These are phyloP conservation scores for Berberis thunbergii DNA, from an alignment of 164 flowering plant species.

Conservation along the genomic window DNA sequence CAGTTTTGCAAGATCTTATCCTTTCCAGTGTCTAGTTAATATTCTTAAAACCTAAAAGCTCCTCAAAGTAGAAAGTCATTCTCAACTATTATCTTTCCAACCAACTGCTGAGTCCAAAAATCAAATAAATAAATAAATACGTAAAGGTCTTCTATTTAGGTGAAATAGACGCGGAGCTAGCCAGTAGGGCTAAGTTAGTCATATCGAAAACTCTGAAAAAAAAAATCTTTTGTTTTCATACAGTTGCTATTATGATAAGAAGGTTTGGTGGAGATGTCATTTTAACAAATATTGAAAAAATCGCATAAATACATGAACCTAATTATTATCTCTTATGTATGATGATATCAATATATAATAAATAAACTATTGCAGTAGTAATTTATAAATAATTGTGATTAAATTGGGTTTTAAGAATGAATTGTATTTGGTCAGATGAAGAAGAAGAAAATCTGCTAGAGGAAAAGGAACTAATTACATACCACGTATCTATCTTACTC, in stretches of 20 bases:
- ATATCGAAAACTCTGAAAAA: too few species aligned
- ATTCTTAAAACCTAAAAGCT: neutral
- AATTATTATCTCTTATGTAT: too few species aligned
- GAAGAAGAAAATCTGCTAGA: neutral
- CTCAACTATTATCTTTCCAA: neutral
- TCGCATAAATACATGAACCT: too few species aligned
- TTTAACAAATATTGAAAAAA: neutral
- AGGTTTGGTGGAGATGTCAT: neutral
- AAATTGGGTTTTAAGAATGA: too few species aligned
- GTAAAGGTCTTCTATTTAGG: too few species aligned
- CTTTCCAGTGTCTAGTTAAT: neutral
- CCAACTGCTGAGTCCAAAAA: neutral
- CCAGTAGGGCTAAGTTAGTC: too few species aligned
- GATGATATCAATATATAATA: too few species aligned
- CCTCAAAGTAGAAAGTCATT: neutral
- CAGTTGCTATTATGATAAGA: neutral
- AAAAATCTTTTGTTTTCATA: neutral
- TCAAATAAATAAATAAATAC: neutral
- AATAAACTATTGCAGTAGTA: too few species aligned
- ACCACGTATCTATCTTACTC: neutral
- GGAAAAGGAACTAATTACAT: neutral
- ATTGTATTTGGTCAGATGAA: neutral
- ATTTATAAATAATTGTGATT: too few species aligned
- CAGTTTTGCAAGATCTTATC: neutral
- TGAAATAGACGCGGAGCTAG: too few species aligned